Percentiles rank a stretch among this genome's conserved stretches.
Evolutionary conservation across 129 eudicot species (phyloP).

Genomic region (Helianthus annuus): HanXRQr2.0-SUNRISE NC_035447.2:11356229-11356728

Average conservation of each 20-base stretch:
- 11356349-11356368: constrained; percentile 71
- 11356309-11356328: constrained; percentile 72
- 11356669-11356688: no score
- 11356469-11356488: constrained; percentile 45
- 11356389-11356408: constrained; percentile 64
- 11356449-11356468: constrained; percentile 59
- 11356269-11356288: constrained; percentile 9
- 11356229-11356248: constrained; percentile 4
- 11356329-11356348: constrained; percentile 56
- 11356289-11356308: constrained; percentile 33
- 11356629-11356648: no score
- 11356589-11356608: no score
- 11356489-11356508: neutral
- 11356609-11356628: no score
- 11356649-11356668: no score
- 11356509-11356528: neutral
- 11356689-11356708: no score
- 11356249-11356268: neutral
- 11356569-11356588: constrained; percentile 28
- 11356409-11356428: constrained; percentile 73
- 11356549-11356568: neutral
- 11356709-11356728: no score
- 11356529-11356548: neutral
- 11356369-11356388: constrained; percentile 61
- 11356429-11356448: constrained; percentile 85